Base-by-base conservation (phyloP, 106 monocot genomes). In the Dendrobium chrysotoxum region DNA sequence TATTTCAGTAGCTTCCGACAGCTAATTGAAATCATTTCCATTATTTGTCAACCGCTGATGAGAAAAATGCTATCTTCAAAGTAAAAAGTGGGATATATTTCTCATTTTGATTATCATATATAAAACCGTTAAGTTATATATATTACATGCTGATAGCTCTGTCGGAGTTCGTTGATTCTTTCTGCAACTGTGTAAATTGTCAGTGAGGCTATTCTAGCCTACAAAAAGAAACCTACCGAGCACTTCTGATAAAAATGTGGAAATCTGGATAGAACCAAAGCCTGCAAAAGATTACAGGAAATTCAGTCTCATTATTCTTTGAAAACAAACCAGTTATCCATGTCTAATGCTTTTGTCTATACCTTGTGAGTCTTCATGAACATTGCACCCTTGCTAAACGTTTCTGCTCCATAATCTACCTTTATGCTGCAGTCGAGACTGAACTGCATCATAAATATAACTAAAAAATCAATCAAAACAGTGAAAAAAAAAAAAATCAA, bases 371-470 rank as follows among this genome's bases (percentile, higher is more conserved):
- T 28, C 53, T 84, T 84, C 76, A 80, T 28, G n/a, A 28, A 5
- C 12, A 38, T n/a, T 21, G 41, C 6, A 17, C 47, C 80, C 80
- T 68, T 84, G 53, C 80, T 66, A 38, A 76, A 44, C 46, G 66
- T 28, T 50, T 42, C 58, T 38, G 73, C 35, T 66, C 66, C 28
- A 76, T 68, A 84, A 44, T 84, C 75, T 5, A 80, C 17, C 5
- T 26, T 42, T 53, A 84, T 76, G 76, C 76, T 76, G 80, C 84
- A 84, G 76, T 84, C 80, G 12, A 84, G 35, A 40, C 39, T 80
- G 46, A 84, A 39, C 84, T 84, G 80, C 67, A 80, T 30, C 45
- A 75, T 11, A 46, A 30, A 45, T 4, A 25, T 10, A 40, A 44
- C 40, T 23, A 2, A 75, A n/a, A 42, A 50, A 0, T n/a, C 61